phyloP scores from a whole-genome alignment of 495 filamentous ascomycete species.

The Aspergillus wentii region DNA sequence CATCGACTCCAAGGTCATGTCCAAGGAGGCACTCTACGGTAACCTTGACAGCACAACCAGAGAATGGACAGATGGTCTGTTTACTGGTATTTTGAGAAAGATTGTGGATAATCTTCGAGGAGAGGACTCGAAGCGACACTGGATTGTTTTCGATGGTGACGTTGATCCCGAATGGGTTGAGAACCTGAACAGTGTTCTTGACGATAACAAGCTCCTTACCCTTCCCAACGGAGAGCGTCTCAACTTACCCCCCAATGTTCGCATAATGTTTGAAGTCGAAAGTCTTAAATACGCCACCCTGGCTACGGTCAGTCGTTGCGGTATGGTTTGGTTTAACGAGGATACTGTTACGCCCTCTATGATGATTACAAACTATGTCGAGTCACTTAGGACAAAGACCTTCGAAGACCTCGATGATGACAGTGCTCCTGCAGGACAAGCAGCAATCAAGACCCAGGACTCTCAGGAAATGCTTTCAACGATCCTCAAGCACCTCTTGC shows the following conservation, averaged over 20 bases:
- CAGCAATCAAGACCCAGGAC: slow-evolving; percentile 67
- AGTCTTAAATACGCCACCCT: slow-evolving; percentile 97
- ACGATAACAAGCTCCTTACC: slow-evolving; percentile 97
- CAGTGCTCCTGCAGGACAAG: slow-evolving; percentile 71
- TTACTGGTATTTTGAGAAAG: slow-evolving; percentile 95
- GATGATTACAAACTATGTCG: slow-evolving; percentile 89
- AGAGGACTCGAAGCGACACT: slow-evolving; percentile 93
- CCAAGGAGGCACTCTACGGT: slow-evolving; percentile 93
- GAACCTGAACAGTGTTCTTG: slow-evolving; percentile 97
- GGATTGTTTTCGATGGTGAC: slow-evolving; percentile 99
- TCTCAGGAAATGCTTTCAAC: slow-evolving; percentile 73
- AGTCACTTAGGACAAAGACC: slow-evolving; percentile 68
- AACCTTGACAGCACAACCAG: slow-evolving; percentile 92
- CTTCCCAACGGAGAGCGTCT: slow-evolving; percentile 97
- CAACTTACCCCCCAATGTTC: slow-evolving; percentile 87
- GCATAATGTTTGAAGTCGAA: slow-evolving; percentile 99
- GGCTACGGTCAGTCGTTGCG: slow-evolving; percentile 95
- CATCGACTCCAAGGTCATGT: slow-evolving; percentile 99
- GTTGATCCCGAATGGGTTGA: slow-evolving; percentile 99
- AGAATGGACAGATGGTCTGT: slow-evolving; percentile 98
- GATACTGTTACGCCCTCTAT: slow-evolving; percentile 90
- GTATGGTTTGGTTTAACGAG: slow-evolving; percentile 99
- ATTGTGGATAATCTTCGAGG: slow-evolving; percentile 98
- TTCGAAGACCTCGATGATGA: slow-evolving; percentile 97
- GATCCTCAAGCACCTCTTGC: slow-evolving; percentile 69